Evolutionary conservation across 495 filamentous ascomycete species (phyloP).

Genomic region (Talaromyces stipitatus): DNA sequence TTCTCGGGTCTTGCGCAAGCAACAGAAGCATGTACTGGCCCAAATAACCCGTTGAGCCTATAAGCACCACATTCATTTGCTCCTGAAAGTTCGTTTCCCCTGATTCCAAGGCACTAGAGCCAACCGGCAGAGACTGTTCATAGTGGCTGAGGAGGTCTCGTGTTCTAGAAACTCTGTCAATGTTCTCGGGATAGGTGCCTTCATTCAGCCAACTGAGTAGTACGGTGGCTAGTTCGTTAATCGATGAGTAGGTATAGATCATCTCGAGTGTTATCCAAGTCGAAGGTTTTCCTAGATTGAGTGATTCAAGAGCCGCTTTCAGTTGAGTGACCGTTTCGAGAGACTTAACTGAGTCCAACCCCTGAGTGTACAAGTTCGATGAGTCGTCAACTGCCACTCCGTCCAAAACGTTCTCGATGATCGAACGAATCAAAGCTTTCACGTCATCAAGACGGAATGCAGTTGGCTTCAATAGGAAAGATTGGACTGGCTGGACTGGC

Average conservation of each 20-base stretch:
- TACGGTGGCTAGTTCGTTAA: background rate
- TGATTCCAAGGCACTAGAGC: background rate
- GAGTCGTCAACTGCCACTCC: background rate
- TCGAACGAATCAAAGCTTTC: background rate
- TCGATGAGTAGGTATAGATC: background rate
- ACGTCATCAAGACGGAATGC: background rate
- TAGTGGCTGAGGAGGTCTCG: background rate
- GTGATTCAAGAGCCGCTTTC: background rate
- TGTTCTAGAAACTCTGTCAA: background rate
- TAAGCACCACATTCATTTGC: constrained; percentile 33
- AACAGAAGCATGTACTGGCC: constrained; percentile 48
- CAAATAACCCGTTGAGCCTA: constrained; percentile 52
- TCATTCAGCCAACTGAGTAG: background rate
- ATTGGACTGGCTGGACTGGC: background rate
- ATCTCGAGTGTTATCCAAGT: background rate
- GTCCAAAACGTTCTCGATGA: background rate
- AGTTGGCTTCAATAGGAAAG: background rate
- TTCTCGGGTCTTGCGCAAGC: constrained; percentile 21
- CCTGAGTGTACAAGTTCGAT: background rate
- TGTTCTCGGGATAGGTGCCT: background rate
- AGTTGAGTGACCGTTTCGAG: background rate
- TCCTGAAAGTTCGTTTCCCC: background rate
- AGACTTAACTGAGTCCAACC: background rate
- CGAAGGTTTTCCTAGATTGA: background rate
- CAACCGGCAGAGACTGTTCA: background rate